Base-by-base conservation (phyloP, 2,329 filamentous ascomycete genomes). In the Hymenoscyphus linearis region DNA sequence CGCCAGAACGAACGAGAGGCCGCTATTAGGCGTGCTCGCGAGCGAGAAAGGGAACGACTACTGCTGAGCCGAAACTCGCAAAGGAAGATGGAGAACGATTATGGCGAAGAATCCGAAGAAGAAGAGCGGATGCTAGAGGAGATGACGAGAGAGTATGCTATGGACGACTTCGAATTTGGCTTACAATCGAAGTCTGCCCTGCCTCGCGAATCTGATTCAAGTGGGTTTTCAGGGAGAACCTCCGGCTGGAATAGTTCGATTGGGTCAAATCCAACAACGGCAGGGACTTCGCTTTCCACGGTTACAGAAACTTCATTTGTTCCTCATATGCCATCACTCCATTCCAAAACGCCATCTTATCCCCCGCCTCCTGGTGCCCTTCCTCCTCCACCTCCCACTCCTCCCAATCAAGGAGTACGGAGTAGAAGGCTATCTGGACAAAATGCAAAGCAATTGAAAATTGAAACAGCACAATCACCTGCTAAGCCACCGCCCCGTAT, bases 111-210 rank as follows among this genome's bases (percentile, higher is more conserved):
- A 34, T 85, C 84, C 0, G 85, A 92, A 60, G 90, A 93, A 66
- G 82, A 85, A 71, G 89, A 93, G 71, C 82, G 87, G 36, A 82
- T 92, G 58, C 75, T 97, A 55, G 93, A 97, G 64, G 91, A 96
- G 73, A 91, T 98, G 82, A 92, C 90, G 0, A 85, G 84, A 65
- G 91, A 89, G 58, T 93, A 92, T 73, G 84, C 87, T 59, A 86
- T 95, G 70, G 90, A 93, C 60, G 89, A 93, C 60, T 96, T 96
- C 70, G 83, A 90, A 61, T 89, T 93, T 71, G 87, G 85, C 59
- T 76, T 87, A 36, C 82, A 85, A 68, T 82, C 82, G 5, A 90
- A 88, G 68, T 87, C 85, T 16, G 81, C 86, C 27, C 74, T 90
- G 25, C 88, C 90, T 36, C 84, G 91, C 62, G 88, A 93, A 70